A percentile compares a stretch with the other conserved stretches of the same genome.
Conservation (phyloP, 129 eudicot genomes). For the Oenanthe sinensis region DNA sequence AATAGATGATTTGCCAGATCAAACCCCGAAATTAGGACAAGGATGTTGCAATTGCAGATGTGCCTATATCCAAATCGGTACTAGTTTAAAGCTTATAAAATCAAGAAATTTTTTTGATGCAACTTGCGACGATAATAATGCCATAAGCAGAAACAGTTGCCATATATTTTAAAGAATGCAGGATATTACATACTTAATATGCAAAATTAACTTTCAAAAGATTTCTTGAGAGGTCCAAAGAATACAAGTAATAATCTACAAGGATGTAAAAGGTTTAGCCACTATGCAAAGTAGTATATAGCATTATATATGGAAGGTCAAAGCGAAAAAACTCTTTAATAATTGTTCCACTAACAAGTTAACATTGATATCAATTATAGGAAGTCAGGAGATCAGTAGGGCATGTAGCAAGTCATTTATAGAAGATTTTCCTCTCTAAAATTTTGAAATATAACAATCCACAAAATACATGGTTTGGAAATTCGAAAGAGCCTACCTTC, state of each 20-base stretch:
- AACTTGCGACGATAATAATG: neutral
- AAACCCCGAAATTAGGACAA: too few relatives aligned
- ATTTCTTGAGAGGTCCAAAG: neutral
- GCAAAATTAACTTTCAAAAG: neutral
- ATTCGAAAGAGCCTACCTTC: slow-evolving; percentile 22
- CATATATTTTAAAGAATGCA: too few relatives aligned
- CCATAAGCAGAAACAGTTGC: neutral
- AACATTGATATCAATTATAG: neutral
- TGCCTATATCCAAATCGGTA: neutral
- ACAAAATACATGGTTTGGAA: neutral
- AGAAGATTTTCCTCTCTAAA: neutral
- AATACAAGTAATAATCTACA: neutral
- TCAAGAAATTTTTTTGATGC: neutral
- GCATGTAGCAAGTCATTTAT: neutral
- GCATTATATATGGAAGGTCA: neutral
- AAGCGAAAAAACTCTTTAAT: neutral
- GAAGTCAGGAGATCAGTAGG: neutral
- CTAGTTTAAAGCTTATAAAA: neutral
- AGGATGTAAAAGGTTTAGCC: neutral
- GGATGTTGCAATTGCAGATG: neutral
- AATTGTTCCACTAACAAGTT: neutral
- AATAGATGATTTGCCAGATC: neutral
- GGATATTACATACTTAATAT: neutral
- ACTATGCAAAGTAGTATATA: neutral
- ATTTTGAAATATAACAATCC: neutral